Evolutionary conservation across 176 grass and related monocot species (phyloP).

Genomic region (Cenchrus americanus): DNA sequence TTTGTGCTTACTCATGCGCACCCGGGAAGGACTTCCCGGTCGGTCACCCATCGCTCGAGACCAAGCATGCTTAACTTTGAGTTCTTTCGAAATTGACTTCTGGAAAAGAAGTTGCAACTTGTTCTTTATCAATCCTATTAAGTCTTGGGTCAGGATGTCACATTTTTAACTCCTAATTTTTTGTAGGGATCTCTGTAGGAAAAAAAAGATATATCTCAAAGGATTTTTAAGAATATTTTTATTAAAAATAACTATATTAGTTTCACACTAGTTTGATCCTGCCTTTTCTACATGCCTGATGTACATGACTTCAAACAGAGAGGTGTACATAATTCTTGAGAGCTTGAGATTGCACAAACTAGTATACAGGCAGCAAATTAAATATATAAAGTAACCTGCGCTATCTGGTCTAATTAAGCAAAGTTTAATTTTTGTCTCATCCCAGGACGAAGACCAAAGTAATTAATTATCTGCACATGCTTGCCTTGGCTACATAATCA

Average conservation of each 20-base stretch:
- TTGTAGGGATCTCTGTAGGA: neutral
- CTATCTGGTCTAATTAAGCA: neutral
- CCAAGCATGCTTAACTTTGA: too few species aligned
- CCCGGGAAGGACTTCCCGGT: too few species aligned
- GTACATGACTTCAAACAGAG: too few species aligned
- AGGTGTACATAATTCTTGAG: neutral
- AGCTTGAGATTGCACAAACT: neutral
- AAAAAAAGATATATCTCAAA: neutral
- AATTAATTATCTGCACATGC: neutral
- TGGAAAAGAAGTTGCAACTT: too few species aligned
- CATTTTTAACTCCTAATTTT: neutral
- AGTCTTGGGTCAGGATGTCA: too few species aligned
- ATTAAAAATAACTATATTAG: neutral
- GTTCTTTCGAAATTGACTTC: too few species aligned
- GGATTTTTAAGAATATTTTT: neutral
- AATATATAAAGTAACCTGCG: neutral
- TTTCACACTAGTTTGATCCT: neutral
- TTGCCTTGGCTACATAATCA: constrained; percentile 9
- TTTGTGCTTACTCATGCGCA: too few species aligned
- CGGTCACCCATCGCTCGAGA: too few species aligned
- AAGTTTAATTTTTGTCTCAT: neutral
- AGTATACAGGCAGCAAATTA: neutral
- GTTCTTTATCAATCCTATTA: too few species aligned
- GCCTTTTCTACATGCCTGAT: too few species aligned
- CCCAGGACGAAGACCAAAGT: neutral